Evolutionary conservation across 2,329 filamentous ascomycete species (phyloP), one percentile per base, ranked within the genome.

Genomic region (Xylaria sp.): DNA sequence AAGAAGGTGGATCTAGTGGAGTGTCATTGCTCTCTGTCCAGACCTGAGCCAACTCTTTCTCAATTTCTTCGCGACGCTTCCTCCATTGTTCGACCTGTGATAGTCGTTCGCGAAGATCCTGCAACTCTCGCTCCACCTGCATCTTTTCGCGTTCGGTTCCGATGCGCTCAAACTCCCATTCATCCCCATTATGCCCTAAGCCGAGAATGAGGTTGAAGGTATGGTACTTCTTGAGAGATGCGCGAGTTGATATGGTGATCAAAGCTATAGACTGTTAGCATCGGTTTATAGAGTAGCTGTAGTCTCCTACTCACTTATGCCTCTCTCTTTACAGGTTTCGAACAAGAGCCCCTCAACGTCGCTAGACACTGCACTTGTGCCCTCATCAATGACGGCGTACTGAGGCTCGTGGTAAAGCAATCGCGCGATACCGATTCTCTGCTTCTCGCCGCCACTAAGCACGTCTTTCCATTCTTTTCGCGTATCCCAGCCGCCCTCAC

Each of bases 401-500:
- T 92, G 87, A 18, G 96, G 96, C 82, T 98, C 95, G 78, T 99
- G 96, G 78, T 99, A 99, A 49, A 98, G 84, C 59, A 99, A 80
- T 54, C 96, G 86, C 3, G 97, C 95, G 75, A 99, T 94, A 0
- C 90, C 94, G 88, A 99, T 93, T 25, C 96, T 87, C 83, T 99
- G 96, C 83, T 99, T 99, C 85, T 99, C 96, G 13, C 96, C 96
- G 48, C 96, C 96, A 72, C 92, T 95, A n/a, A 99, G 86, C 4
- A 99, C 94, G 75, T 98, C 95, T 82, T 98, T 98, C 96, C 96
- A 99, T 78, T 97, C 94, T 81, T 99, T 98, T 66, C 94, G 89
- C 4, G 94, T 96, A 78, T 99, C 94, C 94, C 94, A 98, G 15
- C 96, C 96, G 48, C 96, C 96, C 84, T 99, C 96, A 18, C 96